Conservation (phyloP, 2,329 filamentous ascomycete genomes). For the Colletotrichum lindemuthianum region DNA sequence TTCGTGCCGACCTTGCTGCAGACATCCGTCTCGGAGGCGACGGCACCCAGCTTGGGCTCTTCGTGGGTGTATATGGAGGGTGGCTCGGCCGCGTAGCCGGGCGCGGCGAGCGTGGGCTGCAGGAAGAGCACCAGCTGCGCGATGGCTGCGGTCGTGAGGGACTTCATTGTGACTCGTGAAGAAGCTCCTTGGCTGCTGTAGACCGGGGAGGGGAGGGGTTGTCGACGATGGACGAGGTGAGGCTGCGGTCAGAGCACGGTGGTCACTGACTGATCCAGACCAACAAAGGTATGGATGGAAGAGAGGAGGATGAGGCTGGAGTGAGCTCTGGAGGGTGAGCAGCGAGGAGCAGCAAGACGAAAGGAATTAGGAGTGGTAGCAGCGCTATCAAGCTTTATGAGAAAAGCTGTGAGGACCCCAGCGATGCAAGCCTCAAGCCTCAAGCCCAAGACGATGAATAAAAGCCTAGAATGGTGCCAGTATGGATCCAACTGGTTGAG, state of each 20-base stretch:
- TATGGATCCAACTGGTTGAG: slow-evolving; percentile 1
- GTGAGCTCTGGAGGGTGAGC: no score
- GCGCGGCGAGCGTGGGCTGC: slow-evolving; percentile 23
- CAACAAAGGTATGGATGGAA: background rate
- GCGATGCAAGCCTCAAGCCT: no score
- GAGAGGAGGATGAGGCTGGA: no score
- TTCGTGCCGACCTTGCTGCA: slow-evolving; percentile 69
- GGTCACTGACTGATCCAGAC: background rate
- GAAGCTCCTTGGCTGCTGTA: background rate
- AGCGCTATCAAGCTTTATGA: slow-evolving; percentile 9
- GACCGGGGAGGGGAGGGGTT: background rate
- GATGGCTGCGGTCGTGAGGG: slow-evolving; percentile 29
- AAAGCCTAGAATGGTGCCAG: no score
- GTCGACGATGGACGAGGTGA: background rate
- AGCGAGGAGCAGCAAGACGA: no score
- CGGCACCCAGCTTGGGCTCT: slow-evolving; percentile 58
- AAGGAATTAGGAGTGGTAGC: no score
- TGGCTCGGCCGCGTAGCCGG: background rate
- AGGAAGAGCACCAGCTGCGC: slow-evolving; percentile 28
- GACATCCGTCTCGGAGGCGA: slow-evolving; percentile 68
- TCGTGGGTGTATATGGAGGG: background rate
- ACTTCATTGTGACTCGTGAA: slow-evolving; percentile 20
- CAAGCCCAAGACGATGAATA: no score
- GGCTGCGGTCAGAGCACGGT: background rate
- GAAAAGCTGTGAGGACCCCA: background rate